Evolutionary conservation across 805 yeast genomes (phyloP), one percentile per base, ranked within the genome.

Genomic region (Metschnikowia shivogae): DNA sequence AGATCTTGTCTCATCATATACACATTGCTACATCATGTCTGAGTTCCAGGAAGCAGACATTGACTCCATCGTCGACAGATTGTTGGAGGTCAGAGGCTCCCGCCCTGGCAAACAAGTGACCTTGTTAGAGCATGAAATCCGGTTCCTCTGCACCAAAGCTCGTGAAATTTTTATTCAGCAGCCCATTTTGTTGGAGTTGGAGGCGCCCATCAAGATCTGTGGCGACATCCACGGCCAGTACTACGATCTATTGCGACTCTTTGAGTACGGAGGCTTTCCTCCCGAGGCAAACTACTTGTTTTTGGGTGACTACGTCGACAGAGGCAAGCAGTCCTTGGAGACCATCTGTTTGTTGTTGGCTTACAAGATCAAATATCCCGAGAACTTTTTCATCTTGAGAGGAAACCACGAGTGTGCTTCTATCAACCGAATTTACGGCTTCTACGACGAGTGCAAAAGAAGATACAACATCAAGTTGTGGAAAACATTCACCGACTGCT

Each of bases 181-280:
- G 72, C 99, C 99, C 43, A 93, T 93, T 57, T 74, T 92, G 56
- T 75, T 92, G 60, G 99, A 92, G 67, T 78, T 92, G 57, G 98
- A 93, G 70, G 98, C 99, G 17, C 99, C 99, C 46, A 92, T 92
- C 61, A 61, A 89, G 68, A 86, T 86, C 48, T 89, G 97, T 73
- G 99, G 99, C 68, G 99, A 92, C 68, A 93, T 92, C 61, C 99
- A 92, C 68, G 99, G 99, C 46, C 99, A 92, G 72, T 92, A 93
- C 70, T 92, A 92, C 64, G 99, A 92, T 69, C 80, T 92, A 59
- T 78, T 92, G 65, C 85, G 99, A 69, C 79, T 92, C 59, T 92
- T 92, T 61, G 98, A 93, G 73, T 92, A 92, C 63, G 98, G 99
- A 59, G 99, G 98, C 2, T 92, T 93, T 77, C 99, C 99, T 1